A percentile compares a stretch with the other conserved stretches of the same genome.
Conservation (phyloP, 345 rosid species). For the Erucastrum elatum region DNA sequence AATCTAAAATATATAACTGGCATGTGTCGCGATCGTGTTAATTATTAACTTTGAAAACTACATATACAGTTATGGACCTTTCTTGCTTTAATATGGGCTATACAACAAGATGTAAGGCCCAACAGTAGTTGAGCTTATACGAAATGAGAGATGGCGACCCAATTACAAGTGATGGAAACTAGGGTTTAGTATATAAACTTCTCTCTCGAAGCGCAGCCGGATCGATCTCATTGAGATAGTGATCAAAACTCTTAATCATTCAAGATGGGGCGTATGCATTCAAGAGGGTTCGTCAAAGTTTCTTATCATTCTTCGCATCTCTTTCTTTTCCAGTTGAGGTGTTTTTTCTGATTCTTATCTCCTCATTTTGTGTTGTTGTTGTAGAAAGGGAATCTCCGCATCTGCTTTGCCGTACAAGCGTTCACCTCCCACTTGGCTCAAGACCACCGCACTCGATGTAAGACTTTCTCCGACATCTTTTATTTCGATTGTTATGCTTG, state of each 20-base stretch:
- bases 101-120: constrained; percentile 5
- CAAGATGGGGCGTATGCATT: constrained; percentile 91
- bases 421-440: constrained; percentile 82
- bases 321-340: not conserved
- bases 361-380: not conserved
- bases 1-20: no score
- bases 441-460: constrained; percentile 56
- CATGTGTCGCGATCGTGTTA: no score
- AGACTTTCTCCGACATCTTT: constrained; percentile 6
- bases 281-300: constrained; percentile 53
- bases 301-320: not conserved
- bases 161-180: not conserved
- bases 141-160: not conserved
- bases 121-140: not conserved
- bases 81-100: not conserved
- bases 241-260: constrained; percentile 6
- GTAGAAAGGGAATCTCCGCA: constrained; percentile 81
- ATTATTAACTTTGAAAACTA: no score
- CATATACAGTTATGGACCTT: not conserved
- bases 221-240: not conserved
- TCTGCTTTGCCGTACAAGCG: constrained; percentile 88
- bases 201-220: constrained; percentile 6
- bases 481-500: not conserved
- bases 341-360: not conserved
- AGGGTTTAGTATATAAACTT: constrained; percentile 31